phyloP scores from a whole-genome alignment of 1,284 basidiomycete species.

The Flammula alnicola region DNA sequence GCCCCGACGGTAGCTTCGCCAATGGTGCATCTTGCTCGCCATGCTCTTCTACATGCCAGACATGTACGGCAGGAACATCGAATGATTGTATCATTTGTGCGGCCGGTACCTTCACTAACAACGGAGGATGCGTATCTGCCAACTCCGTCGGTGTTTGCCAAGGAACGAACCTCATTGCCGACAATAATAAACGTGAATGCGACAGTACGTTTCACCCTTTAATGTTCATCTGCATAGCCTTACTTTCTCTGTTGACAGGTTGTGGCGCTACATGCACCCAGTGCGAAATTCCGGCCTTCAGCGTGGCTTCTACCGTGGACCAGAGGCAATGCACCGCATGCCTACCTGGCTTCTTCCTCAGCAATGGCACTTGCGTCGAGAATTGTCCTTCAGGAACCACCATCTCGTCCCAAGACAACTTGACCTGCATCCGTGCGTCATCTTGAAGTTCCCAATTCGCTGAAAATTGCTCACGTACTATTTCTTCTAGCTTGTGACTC shows the following conservation, averaged over 20 bases:
- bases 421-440: slow-evolving; percentile 66
- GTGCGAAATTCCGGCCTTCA: slow-evolving; percentile 76
- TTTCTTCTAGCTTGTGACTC: slow-evolving; percentile 67
- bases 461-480: slow-evolving; percentile 15
- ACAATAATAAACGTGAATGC: slow-evolving; percentile 79
- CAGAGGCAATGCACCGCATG: slow-evolving; percentile 78
- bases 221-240: background rate
- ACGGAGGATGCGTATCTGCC: slow-evolving; percentile 68
- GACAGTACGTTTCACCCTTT: slow-evolving; percentile 61
- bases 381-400: slow-evolving; percentile 76
- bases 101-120: slow-evolving; percentile 58
- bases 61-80: slow-evolving; percentile 69
- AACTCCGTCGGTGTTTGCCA: slow-evolving; percentile 72
- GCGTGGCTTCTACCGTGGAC: slow-evolving; percentile 62
- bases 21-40: slow-evolving; percentile 57
- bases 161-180: slow-evolving; percentile 71
- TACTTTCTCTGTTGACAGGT: slow-evolving; percentile 40
- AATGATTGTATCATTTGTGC: slow-evolving; percentile 74
- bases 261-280: slow-evolving; percentile 80
- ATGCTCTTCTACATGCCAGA: slow-evolving; percentile 71
- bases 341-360: slow-evolving; percentile 75
- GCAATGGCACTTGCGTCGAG: slow-evolving; percentile 65
- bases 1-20: slow-evolving; percentile 69
- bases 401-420: slow-evolving; percentile 66
- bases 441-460: background rate